Base-by-base conservation (phyloP, 2,329 filamentous ascomycete species). In the Exserohilum turcica region DNA sequence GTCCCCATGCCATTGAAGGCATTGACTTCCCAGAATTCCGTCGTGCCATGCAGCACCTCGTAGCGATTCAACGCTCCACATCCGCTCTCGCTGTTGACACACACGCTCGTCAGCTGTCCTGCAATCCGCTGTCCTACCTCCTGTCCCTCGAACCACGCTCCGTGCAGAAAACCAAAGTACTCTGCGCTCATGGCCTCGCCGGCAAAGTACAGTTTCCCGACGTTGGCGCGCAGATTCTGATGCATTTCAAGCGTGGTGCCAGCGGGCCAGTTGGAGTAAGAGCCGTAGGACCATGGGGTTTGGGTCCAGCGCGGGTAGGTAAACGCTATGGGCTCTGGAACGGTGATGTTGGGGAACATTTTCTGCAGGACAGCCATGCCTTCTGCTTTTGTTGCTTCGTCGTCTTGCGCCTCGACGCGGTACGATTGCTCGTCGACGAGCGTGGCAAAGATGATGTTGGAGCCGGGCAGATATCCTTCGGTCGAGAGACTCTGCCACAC, bases 181-280 rank as follows among this genome's bases (percentile, higher is more conserved):
- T 84, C 78, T 0, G 84, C 78, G 36, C 82, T 86, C 0, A 81
- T 87, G 1, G 82, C 83, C 66, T 89, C 86, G 0, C 86, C 86
- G 0, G 86, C 85, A 56, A 87, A 89, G 76, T 81, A 88, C 3
- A 89, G 67, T 0, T 84, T 72, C 7, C 79, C 79, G 0, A 86
- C 72, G 54, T 87, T 88, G n/a, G 86, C 84, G 1, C 86, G 81
- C 9, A 89, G 76, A 59, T 89, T 89, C 65, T 89, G 82, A 59
- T 89, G 86, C 74, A 80, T 83, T 63, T 88, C 82, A 0, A 89
- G 75, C 0, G 83, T 86, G 37, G 84, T 84, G 0, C 83, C 83
- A 0, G 80, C 74, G 0, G 86, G 86, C 87, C 86, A 89, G 67
- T 88, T 88, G 32, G 83, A 86, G 71, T 87, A 89, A 18, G 81